Evolutionary conservation across 148 eudicot species (phyloP), one percentile per base, ranked within the genome.

Genomic region (Persicaria tinctoria): DNA sequence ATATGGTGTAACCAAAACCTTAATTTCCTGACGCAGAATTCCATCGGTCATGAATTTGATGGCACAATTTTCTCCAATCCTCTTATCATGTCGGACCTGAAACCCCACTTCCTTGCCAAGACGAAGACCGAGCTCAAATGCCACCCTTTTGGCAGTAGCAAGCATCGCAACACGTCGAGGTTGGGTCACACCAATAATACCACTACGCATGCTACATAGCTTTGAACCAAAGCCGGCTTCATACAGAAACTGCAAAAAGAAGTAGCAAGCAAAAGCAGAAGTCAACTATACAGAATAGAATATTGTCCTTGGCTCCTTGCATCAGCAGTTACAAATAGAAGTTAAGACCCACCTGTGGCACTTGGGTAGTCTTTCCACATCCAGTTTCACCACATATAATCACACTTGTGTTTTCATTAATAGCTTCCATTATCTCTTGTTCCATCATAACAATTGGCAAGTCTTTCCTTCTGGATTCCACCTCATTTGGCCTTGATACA

Each of bases 21-120:
- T 92, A 79, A 93, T 75, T 85, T 91, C 98, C 68, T 97, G 89
- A 51, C 91, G 89, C 75, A 93, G 85, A 73, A 93, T 93, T 70
- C 98, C 98, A 76, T 93, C 98, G 79, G 97, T 93, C 98, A 93
- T 93, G 75, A 91, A 88, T 84, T 93, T 93, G 79, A 93, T 93
- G 53, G 90, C 80, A 84, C 90, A 83, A 74, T 75, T 86, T 74
- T 89, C 83, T 68, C 93, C 93, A 76, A 88, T 76, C 78, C 82
- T 81, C 73, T 79, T 83, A 85, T 93, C 93, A 89, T 91, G 89
- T 82, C 95, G 81, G 81, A 93, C 98, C 84, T 91, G 98, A 76
- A 91, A 93, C 23, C 97, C 98, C 72, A 93, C 89, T 85, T 91
- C 97, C 78, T 89, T 91, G 6, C 98, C 98, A 23, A 88, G 79